Percentiles rank a stretch among this genome's conserved stretches.
Evolutionary conservation across 129 eudicot species (phyloP).

Genomic region (Kitagawia praeruptora): DNA sequence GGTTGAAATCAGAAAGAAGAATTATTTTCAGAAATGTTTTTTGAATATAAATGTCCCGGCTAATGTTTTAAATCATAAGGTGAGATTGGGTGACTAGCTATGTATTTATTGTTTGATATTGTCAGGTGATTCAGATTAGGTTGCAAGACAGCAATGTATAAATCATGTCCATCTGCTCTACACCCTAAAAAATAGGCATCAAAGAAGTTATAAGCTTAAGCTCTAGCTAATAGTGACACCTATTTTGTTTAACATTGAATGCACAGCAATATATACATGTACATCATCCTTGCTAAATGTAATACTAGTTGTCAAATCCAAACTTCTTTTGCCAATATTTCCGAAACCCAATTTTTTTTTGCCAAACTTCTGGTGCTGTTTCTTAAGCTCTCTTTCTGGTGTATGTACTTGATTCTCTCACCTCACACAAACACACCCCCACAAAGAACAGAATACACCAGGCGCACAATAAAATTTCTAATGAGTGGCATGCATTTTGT

Average conservation of each 20-base stretch:
- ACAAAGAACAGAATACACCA: no score
- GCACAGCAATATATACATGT: neutral
- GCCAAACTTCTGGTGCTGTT: neutral
- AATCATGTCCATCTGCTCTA: neutral
- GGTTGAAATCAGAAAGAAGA: constrained; percentile 46
- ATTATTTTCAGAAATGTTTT: constrained; percentile 58
- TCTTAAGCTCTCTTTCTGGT: no score
- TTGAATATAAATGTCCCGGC: constrained; percentile 73
- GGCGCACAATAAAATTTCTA: neutral
- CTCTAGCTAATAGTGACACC: neutral
- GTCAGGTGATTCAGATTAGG: neutral
- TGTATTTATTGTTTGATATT: neutral
- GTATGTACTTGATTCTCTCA: no score
- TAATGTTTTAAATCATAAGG: constrained; percentile 72
- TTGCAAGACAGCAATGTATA: neutral
- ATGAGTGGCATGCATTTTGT: neutral
- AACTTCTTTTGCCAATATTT: no score
- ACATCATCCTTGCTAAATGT: neutral
- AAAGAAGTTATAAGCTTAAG: neutral
- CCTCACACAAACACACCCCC: no score
- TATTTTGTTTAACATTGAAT: neutral
- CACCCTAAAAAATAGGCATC: neutral
- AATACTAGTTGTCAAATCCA: neutral
- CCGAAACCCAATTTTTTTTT: no score
- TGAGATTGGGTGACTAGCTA: constrained; percentile 16